Evolutionary conservation across 495 filamentous ascomycete species (phyloP).

Genomic region (Parmelia sp.): DNA sequence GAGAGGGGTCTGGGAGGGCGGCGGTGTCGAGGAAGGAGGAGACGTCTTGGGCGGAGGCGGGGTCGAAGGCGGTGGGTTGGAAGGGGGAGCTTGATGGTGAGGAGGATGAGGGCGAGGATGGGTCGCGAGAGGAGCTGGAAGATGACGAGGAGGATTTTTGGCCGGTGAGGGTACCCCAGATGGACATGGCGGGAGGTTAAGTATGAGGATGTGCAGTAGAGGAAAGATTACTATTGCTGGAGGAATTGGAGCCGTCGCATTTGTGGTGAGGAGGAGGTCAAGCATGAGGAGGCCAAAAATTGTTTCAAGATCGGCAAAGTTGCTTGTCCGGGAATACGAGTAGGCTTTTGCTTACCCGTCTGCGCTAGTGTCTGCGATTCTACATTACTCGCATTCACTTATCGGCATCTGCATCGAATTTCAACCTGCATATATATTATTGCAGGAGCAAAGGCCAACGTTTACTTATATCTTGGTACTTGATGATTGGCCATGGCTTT

Average conservation of each 20-base stretch:
- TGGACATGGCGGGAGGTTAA: conserved; percentile 49
- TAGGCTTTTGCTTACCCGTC: no score
- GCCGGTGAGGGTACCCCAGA: conserved; percentile 85
- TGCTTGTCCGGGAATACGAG: conserved; percentile 3
- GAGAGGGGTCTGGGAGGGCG: conserved; percentile 70
- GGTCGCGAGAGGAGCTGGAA: conserved; percentile 17
- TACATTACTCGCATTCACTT: no score
- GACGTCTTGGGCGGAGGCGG: conserved; percentile 65
- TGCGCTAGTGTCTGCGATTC: no score
- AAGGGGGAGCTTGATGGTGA: conserved; percentile 42
- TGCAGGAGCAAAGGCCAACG: neutral
- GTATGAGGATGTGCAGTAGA: neutral
- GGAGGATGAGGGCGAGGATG: conserved; percentile 26
- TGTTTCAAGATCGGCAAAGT: conserved; percentile 12
- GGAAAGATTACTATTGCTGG: no score
- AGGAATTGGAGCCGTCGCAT: neutral
- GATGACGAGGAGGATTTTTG: conserved; percentile 57
- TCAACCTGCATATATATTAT: neutral
- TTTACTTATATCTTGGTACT: neutral
- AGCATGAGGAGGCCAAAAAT: conserved; percentile 13
- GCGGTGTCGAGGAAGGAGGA: conserved; percentile 70
- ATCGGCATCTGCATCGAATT: no score
- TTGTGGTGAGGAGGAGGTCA: neutral
- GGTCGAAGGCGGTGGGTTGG: conserved; percentile 57
- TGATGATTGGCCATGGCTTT: neutral